These are phyloP conservation scores for Phytophthora boehmeriae DNA, from an alignment of 352 stramenopile genomes.

Conservation along the genomic window DNA sequence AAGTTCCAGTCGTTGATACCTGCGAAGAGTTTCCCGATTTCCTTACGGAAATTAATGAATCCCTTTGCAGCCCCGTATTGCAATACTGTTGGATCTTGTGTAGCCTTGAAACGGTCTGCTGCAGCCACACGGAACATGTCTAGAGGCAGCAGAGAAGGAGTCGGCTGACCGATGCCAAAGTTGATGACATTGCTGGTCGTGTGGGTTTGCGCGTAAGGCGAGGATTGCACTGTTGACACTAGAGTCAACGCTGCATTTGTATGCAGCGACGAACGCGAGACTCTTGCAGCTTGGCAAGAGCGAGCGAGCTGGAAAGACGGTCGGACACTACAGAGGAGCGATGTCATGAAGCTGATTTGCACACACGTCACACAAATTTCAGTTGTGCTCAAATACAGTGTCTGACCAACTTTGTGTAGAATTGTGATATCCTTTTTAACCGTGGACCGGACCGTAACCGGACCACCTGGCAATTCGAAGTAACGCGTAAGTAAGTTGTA, in stretches of 20 bases:
- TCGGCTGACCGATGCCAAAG: conserved; percentile 86
- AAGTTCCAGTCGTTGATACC: conserved; percentile 23
- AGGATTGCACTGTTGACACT: conserved; percentile 60
- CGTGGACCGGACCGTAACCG: conserved; percentile 25
- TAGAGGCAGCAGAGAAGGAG: conserved; percentile 74
- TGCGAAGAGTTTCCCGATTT: conserved; percentile 64
- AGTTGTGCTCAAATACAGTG: too few relatives aligned
- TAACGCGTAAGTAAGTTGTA: conserved; percentile 15
- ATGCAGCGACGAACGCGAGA: conserved; percentile 7
- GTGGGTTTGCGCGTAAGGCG: conserved; percentile 70
- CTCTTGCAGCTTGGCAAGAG: conserved; percentile 2
- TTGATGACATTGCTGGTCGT: conserved; percentile 73
- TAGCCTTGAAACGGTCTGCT: conserved; percentile 47
- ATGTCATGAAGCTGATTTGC: background rate
- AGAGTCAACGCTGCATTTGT: background rate
- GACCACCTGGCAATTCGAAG: background rate
- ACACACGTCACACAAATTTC: too few relatives aligned
- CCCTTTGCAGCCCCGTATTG: conserved; percentile 82
- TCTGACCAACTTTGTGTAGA: too few relatives aligned
- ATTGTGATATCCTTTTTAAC: conserved; percentile 3
- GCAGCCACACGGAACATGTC: conserved; percentile 62
- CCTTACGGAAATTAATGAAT: conserved; percentile 69
- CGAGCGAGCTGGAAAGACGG: too few relatives aligned
- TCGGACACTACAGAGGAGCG: background rate
- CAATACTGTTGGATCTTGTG: conserved; percentile 62